phyloP scores from a whole-genome alignment of 768 basidiomycete species.

The Kwoniella newhampshirensis region DNA sequence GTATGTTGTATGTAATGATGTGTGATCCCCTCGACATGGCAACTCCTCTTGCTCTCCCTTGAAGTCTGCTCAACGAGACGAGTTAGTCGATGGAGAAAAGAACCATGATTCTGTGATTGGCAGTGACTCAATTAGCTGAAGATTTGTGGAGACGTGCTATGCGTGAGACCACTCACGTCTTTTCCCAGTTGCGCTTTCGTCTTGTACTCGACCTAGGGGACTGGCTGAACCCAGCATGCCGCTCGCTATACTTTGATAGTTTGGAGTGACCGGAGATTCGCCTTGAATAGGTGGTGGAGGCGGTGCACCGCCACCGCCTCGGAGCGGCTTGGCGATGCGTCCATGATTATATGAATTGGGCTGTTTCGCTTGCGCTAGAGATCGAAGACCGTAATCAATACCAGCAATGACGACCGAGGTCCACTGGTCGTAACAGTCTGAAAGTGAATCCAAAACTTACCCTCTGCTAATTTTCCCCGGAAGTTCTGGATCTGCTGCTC shows the following conservation, averaged over 20 bases:
- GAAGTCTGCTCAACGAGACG: conserved; percentile 15
- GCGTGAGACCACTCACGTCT: conserved; percentile 35
- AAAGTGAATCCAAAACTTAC: no score
- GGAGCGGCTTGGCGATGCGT: conserved; percentile 91
- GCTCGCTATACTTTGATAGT: conserved; percentile 25
- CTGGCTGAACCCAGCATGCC: conserved; percentile 27
- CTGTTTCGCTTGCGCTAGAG: conserved; percentile 53
- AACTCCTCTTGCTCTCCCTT: no score
- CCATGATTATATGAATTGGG: conserved; percentile 74
- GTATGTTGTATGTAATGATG: no score
- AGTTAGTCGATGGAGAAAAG: conserved; percentile 22
- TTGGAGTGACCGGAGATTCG: conserved; percentile 12
- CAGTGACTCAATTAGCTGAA: background rate
- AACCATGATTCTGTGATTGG: conserved; percentile 36
- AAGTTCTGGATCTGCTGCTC: conserved; percentile 89
- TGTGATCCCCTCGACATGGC: no score
- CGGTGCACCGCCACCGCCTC: conserved; percentile 69
- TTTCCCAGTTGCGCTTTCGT: conserved; percentile 42
- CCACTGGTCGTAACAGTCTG: conserved; percentile 9
- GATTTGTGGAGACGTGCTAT: background rate
- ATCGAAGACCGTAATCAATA: background rate
- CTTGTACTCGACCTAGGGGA: conserved; percentile 41
- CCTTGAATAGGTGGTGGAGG: background rate
- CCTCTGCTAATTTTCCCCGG: conserved; percentile 84
- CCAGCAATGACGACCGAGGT: background rate